Evolutionary conservation across 495 filamentous ascomycete genomes (phyloP), one percentile per base, ranked within the genome.

Genomic region (Aspergillus olivimuriae): DNA sequence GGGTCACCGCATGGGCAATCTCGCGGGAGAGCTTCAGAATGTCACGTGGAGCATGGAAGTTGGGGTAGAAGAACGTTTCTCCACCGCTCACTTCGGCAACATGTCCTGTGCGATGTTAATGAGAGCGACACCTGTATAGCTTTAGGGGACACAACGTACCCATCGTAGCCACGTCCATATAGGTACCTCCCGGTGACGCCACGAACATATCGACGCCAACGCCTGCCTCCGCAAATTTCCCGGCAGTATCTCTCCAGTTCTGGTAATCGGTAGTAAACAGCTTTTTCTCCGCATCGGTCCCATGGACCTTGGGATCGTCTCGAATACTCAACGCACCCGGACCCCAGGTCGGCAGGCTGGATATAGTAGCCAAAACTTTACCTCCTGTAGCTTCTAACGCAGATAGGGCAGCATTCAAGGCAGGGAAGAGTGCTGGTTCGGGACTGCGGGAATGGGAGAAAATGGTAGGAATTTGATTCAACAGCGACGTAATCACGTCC

Each of bases 21-120:
- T 99, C 92, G 31, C 84, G 74, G 3, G 78, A 81, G n/a, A 97
- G 70, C 66, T 89, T 92, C 44, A 83, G 70, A 23, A 80, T 77
- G 59, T 99, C 92, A 11, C 92, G 78, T 4, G 85, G 86, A 10
- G 82, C 80, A 44, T 94, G 80, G 70, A 94, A 99, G 56, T 95
- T 97, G 14, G 92, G 89, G 52, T 95, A 99, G 70, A 92, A 95
- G 66, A 85, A 97, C 0, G 78, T 86, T 61, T 97, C 94, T 34
- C 92, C 92, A 44, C 94, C 92, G 3, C 85, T 95, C 7, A 84
- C 62, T 20, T 57, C 58, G 23, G 63, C 56, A 6, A 72, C 56
- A 51, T 74, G 63, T 41, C 68, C 67, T 68, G 31, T 11, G 23
- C 17, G 31, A 18, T 19, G 21, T 47, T 24, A 48, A 22, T 22